These are phyloP conservation scores for Penicillium maclennaniae DNA, from an alignment of 495 filamentous ascomycete species.

Conservation along the genomic window DNA sequence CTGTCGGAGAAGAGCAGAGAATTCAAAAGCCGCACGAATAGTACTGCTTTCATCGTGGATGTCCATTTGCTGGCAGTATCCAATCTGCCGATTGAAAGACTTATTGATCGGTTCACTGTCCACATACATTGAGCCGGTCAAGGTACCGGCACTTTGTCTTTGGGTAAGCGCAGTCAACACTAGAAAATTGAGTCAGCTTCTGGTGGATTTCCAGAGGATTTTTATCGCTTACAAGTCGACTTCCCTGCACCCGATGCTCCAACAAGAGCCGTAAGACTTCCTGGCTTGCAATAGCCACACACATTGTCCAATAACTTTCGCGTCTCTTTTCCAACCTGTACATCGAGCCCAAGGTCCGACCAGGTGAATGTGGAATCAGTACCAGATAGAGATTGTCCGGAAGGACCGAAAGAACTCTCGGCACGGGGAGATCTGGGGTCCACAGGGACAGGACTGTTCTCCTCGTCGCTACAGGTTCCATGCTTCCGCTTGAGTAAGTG, in stretches of 20 bases:
- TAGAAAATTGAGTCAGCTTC: constrained; percentile 5
- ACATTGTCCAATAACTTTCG: constrained; percentile 66
- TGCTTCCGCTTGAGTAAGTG: constrained; percentile 45
- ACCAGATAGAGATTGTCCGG: constrained; percentile 36
- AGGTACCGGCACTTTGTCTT: constrained; percentile 72
- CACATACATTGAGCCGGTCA: constrained; percentile 67
- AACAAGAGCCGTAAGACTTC: constrained; percentile 75
- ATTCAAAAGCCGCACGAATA: constrained; percentile 80
- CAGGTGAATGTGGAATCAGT: constrained; percentile 51
- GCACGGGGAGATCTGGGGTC: constrained; percentile 16
- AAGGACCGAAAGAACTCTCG: constrained; percentile 8
- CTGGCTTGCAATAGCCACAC: constrained; percentile 73
- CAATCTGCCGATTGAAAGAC: constrained; percentile 75
- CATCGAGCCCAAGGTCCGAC: constrained; percentile 54
- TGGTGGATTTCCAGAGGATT: too few relatives aligned
- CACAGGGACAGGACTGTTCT: constrained; percentile 30
- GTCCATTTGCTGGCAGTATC: constrained; percentile 84
- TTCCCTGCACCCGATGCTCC: constrained; percentile 84
- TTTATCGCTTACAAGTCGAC: constrained; percentile 74
- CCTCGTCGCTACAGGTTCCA: constrained; percentile 43
- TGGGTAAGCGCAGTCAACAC: constrained; percentile 75
- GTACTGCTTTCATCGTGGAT: constrained; percentile 79
- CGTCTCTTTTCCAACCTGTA: constrained; percentile 63
- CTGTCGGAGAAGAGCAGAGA: constrained; percentile 80
- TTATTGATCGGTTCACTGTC: constrained; percentile 63